phyloP scores from a whole-genome alignment of 345 rosid genomes.

The Ricinus communis region DNA sequence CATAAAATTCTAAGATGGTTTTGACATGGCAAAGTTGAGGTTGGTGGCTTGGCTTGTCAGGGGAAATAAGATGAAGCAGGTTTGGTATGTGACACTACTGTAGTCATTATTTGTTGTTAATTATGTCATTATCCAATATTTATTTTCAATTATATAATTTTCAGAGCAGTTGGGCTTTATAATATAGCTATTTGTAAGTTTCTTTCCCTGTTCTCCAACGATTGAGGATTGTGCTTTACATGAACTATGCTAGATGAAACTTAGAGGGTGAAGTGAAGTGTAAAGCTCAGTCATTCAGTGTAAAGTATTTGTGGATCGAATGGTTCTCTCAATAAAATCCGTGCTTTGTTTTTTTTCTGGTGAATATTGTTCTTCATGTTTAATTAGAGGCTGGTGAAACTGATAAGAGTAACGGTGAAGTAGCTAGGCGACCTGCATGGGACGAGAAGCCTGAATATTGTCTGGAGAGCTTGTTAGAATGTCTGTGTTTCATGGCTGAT shows the following conservation, averaged over 20 bases:
- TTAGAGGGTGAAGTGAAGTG: neutral
- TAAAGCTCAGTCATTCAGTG: too few species aligned
- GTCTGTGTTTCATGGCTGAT: too few species aligned
- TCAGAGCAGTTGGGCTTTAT: neutral
- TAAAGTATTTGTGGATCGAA: too few species aligned
- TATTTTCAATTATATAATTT: slow-evolving; percentile 20
- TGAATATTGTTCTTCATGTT: too few species aligned
- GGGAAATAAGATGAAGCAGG: slow-evolving; percentile 19
- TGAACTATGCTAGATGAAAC: neutral
- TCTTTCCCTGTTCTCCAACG: slow-evolving; percentile 1
- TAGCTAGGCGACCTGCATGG: too few species aligned
- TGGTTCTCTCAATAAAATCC: too few species aligned
- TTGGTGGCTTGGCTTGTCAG: slow-evolving; percentile 14
- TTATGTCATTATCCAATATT: slow-evolving; percentile 13
- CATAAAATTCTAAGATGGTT: slow-evolving; percentile 4
- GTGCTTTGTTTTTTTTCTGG: too few species aligned
- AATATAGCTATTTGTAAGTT: neutral
- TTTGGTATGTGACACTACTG: slow-evolving; percentile 13
- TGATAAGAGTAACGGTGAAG: too few species aligned
- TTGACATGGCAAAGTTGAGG: slow-evolving; percentile 1
- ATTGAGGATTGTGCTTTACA: neutral
- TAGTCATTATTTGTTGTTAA: slow-evolving; percentile 16
- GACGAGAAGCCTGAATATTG: too few species aligned
- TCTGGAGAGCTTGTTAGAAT: too few species aligned
- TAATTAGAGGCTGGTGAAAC: too few species aligned